Evolutionary conservation across 257 asterid species (phyloP).

Genomic region (Cynanchum wilfordii): DNA sequence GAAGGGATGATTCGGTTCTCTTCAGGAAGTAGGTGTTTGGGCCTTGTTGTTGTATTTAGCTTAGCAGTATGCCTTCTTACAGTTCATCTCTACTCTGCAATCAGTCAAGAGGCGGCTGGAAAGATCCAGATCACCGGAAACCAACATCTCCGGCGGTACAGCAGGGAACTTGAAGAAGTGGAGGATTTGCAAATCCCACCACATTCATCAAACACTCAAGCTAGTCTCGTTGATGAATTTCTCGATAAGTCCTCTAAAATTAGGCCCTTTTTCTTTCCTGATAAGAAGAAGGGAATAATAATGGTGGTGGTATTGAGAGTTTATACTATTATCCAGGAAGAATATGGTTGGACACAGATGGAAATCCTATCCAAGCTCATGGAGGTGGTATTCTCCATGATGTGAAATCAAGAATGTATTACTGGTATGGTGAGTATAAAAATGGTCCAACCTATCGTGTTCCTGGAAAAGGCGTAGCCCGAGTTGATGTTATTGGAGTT

Average conservation of each 20-base stretch:
- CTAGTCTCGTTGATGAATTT: slow-evolving; percentile 30
- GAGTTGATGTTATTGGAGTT: slow-evolving; percentile 67
- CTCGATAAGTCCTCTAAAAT: slow-evolving; percentile 26
- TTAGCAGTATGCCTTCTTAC: slow-evolving; percentile 19
- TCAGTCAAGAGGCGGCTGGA: not conserved
- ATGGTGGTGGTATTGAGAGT: slow-evolving; percentile 4
- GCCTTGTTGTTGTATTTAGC: slow-evolving; percentile 20
- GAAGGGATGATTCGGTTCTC: slow-evolving; percentile 19
- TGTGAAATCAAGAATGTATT: slow-evolving; percentile 33
- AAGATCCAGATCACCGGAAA: slow-evolving; percentile 9
- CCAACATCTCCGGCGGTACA: not conserved
- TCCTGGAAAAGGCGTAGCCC: slow-evolving; percentile 35
- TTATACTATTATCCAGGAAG: slow-evolving; percentile 39
- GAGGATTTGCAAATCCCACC: slow-evolving; percentile 24
- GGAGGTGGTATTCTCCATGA: slow-evolving; percentile 64
- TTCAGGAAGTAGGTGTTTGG: slow-evolving; percentile 18
- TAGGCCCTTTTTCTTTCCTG: slow-evolving; percentile 52
- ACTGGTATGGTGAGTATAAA: slow-evolving; percentile 75
- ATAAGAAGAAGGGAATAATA: slow-evolving; percentile 32
- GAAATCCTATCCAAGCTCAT: slow-evolving; percentile 68
- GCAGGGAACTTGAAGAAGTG: slow-evolving; percentile 15
- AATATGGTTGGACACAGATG: slow-evolving; percentile 63
- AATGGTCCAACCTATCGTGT: slow-evolving; percentile 47
- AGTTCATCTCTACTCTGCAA: slow-evolving; percentile 21
- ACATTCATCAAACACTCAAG: not conserved